These are phyloP conservation scores for Ophiobolus disseminans DNA, from an alignment of 2,329 filamentous ascomycete genomes.

Conservation along the genomic window DNA sequence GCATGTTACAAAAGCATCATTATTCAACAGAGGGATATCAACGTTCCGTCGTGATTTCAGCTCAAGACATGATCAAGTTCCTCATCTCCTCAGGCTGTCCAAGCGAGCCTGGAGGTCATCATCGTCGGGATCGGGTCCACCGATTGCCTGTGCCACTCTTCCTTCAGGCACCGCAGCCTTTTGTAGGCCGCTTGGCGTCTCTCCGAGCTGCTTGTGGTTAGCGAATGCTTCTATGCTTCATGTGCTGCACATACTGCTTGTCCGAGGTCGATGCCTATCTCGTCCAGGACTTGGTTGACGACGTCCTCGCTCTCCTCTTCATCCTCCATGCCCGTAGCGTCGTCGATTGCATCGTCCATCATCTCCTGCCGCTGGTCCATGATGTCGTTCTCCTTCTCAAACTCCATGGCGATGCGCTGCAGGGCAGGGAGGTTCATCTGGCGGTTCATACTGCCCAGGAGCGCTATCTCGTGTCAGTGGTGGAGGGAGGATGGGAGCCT, in stretches of 20 bases:
- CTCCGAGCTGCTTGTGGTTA: constrained; percentile 72
- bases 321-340: constrained; percentile 87
- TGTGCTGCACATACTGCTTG: constrained; percentile 71
- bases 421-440: constrained; percentile 96
- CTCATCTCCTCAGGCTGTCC: constrained; percentile 75
- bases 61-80: too few species aligned
- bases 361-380: constrained; percentile 99
- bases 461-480: constrained; percentile 55
- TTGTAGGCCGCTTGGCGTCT: constrained; percentile 86
- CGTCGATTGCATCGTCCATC: constrained; percentile 99
- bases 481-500: background rate
- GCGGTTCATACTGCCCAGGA: constrained; percentile 95
- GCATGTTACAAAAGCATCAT: too few species aligned
- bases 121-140: constrained; percentile 78
- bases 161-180: constrained; percentile 74
- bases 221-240: constrained; percentile 5
- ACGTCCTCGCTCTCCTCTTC: constrained; percentile 98
- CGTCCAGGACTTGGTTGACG: constrained; percentile 93
- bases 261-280: constrained; percentile 93
- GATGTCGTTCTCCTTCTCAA: constrained; percentile 97
- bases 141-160: constrained; percentile 85
- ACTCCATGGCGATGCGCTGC: constrained; percentile 98
- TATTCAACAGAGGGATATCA: too few species aligned
- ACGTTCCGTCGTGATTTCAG: too few species aligned
- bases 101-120: constrained; percentile 93